Conservation (phyloP, 495 filamentous ascomycete genomes). For the Penicillium alfredii region DNA sequence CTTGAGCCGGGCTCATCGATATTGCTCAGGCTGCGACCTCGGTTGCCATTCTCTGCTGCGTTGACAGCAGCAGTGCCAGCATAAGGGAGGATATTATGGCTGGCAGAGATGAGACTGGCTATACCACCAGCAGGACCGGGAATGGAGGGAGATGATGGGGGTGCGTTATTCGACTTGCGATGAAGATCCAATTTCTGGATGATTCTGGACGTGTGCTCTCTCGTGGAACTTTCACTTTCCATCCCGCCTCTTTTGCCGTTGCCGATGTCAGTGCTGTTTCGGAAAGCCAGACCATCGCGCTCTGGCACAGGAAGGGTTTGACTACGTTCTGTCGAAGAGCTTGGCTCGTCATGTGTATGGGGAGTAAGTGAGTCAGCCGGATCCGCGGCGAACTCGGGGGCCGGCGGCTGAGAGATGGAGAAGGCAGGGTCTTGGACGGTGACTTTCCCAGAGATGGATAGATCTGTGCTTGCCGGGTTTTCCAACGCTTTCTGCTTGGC, state of each 20-base stretch:
- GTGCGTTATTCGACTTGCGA: slow-evolving; percentile 61
- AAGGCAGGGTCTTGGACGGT: slow-evolving; percentile 73
- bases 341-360: slow-evolving; percentile 48
- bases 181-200: slow-evolving; percentile 91
- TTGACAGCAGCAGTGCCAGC: slow-evolving; percentile 35
- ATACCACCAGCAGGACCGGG: slow-evolving; percentile 60
- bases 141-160: slow-evolving; percentile 28
- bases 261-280: slow-evolving; percentile 68
- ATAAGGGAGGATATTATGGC: slow-evolving; percentile 68
- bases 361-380: slow-evolving; percentile 61
- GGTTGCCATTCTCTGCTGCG: slow-evolving; percentile 24
- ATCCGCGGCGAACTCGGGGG: slow-evolving; percentile 83
- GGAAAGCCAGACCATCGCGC: slow-evolving; percentile 48
- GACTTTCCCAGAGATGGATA: slow-evolving; percentile 51
- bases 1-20: slow-evolving; percentile 50
- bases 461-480: slow-evolving; percentile 58
- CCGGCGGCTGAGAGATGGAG: slow-evolving; percentile 79
- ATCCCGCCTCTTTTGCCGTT: slow-evolving; percentile 38
- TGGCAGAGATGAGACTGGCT: slow-evolving; percentile 79
- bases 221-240: slow-evolving; percentile 54
- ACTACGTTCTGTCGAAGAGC: slow-evolving; percentile 52
- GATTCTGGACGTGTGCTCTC: slow-evolving; percentile 70
- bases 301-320: slow-evolving; percentile 63
- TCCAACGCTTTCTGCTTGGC: slow-evolving; percentile 91
- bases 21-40: slow-evolving; percentile 27